Conservation (phyloP, 768 basidiomycete genomes). For the Daedaleopsis nitida region DNA sequence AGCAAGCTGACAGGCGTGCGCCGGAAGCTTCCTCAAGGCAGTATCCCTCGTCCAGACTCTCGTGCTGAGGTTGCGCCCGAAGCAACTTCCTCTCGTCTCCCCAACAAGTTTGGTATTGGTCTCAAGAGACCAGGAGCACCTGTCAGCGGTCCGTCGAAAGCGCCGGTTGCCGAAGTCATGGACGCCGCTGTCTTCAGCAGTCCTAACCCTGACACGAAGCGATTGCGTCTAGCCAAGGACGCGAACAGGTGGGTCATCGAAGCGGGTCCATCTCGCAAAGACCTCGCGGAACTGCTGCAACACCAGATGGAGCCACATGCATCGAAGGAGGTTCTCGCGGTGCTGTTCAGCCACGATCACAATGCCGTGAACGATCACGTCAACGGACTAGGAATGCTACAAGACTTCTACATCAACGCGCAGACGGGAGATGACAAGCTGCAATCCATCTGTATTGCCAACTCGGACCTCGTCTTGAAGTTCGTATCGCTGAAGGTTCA, state of each 20-base stretch:
- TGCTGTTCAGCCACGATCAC: conserved; percentile 94
- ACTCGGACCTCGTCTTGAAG: conserved; percentile 90
- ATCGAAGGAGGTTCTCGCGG: conserved; percentile 71
- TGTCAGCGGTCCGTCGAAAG: conserved; percentile 32
- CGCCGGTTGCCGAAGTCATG: conserved; percentile 30
- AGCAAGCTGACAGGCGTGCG: conserved; percentile 67
- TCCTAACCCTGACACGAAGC: conserved; percentile 63
- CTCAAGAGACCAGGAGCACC: conserved; percentile 49
- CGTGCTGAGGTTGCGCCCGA: conserved; percentile 42
- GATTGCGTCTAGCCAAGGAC: conserved; percentile 72
- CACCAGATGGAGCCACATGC: conserved; percentile 89
- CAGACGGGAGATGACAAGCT: conserved; percentile 58
- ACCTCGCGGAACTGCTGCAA: conserved; percentile 83
- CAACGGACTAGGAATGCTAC: conserved; percentile 69
- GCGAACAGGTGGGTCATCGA: conserved; percentile 84
- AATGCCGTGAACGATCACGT: conserved; percentile 93
- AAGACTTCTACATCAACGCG: conserved; percentile 71
- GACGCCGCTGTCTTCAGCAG: conserved; percentile 43
- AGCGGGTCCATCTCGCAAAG: conserved; percentile 78
- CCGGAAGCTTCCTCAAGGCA: conserved; percentile 66
- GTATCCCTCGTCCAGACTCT: conserved; percentile 49
- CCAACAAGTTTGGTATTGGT: conserved; percentile 41
- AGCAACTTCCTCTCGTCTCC: conserved; percentile 32
- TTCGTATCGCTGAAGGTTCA: conserved; percentile 90
- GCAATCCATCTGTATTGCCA: conserved; percentile 73